Evolutionary conservation across 495 filamentous ascomycete genomes (phyloP), one percentile per base, ranked within the genome.

Genomic region (Ascobolus immersus): DNA sequence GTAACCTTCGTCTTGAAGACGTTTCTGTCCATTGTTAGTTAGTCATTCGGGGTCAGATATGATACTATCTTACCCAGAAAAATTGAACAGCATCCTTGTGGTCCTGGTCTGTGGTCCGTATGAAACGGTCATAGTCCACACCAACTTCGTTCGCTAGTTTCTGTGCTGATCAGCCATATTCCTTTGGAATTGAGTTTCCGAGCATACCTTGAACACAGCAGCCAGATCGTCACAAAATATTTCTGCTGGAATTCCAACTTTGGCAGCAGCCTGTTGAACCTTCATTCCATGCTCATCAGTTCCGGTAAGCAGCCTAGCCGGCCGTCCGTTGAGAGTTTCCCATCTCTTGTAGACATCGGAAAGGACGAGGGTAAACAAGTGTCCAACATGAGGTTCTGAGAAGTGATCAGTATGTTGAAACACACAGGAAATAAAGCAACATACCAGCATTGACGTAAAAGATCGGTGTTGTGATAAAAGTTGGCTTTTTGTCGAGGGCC

Each of bases 201-300:
- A 18, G 13, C 37, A 5, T 38, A 59, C 57, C 44, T 56, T 57
- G 48, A 80, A 80, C 26, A 61, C 59, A 33, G 63, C 59, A 7
- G 74, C 62, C 17, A 64, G 71, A 28, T 55, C 49, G 50, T 79
- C 64, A 47, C 67, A 70, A 31, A 69, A 59, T 21, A 52, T 47
- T 39, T 59, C 59, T 2, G 67, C 63, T 0, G 48, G 45, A 10
- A 55, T 44, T 9, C 63, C 63, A 5, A 73, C 67, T 42, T 62
- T 53, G 11, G 57, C 54, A 3, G 86, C 77, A 1, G 86, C 86
- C 52, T 67, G 72, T 51, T 96, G 86, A 32, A 96, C 73, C 64
- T 96, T 94, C 70, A 90, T 80, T 12, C 86, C 86, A 50, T 96
- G 82, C 49, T 96, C 86, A 51, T 96, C 86, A n/a, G 80, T 92